These are phyloP conservation scores for Fremontodendron californicum DNA, from an alignment of 345 rosid species.

Conservation along the genomic window DNA sequence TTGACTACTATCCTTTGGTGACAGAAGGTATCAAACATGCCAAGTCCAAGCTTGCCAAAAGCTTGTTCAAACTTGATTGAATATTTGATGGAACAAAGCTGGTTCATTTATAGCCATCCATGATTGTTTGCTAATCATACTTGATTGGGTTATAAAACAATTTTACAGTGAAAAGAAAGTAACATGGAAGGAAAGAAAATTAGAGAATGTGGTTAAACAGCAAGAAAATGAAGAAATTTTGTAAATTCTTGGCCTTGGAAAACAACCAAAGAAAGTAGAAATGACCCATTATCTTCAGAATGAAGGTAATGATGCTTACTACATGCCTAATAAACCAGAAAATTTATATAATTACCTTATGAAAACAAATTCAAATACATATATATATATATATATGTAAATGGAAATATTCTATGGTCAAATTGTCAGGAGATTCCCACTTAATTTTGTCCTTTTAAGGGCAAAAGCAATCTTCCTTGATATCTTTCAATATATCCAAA, in stretches of 20 bases:
- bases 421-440: constrained; percentile 22
- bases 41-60: constrained; percentile 12
- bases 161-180: neutral
- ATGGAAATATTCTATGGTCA: neutral
- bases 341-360: neutral
- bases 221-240: neutral
- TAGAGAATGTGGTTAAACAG: neutral
- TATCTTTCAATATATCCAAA: constrained; percentile 15
- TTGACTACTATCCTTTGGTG: neutral
- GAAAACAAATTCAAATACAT: too few species aligned
- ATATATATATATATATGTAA: neutral
- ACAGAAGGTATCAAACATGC: neutral
- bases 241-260: neutral
- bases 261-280: neutral
- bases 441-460: constrained; percentile 20
- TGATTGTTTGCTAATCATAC: neutral
- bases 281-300: neutral
- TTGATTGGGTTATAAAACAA: neutral
- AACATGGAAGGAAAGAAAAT: neutral
- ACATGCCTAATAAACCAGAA: neutral
- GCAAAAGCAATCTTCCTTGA: constrained; percentile 25
- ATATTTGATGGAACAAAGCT: neutral
- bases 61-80: constrained; percentile 7
- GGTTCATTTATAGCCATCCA: neutral
- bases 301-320: neutral